Evolutionary conservation across 202 grass and related monocot species (phyloP), one percentile per base, ranked within the genome.

Genomic region (Brachypodium distachyon): DNA sequence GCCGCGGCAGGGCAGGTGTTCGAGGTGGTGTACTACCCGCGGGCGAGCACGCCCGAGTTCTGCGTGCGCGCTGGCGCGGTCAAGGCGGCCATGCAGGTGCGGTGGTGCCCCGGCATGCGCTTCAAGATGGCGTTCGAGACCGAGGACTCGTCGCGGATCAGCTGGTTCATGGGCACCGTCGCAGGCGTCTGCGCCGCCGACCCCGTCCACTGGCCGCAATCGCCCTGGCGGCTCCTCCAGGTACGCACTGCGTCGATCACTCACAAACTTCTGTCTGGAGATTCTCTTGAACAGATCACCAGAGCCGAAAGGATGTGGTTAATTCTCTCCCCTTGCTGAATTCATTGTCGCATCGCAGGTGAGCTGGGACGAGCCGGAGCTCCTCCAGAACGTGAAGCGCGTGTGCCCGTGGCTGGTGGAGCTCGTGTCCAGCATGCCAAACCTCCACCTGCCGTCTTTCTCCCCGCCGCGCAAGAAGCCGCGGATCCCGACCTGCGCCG

Each of bases 81-180:
- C 7, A 48, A 55, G 60, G 69, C 87, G 5, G 85, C 95, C 17
- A 81, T 92, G 89, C 73, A 86, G 63, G 85, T 90, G 28, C 85
- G 69, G 27, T 98, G 95, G 95, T 84, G 83, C 41, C 82, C 82
- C 0, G 89, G 91, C 34, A 90, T 87, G 89, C 83, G 95, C 32
- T 98, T 98, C 80, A 98, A 94, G 79, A 98, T 95, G 95, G 87
- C 95, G 26, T 98, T 98, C 74, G 95, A 98, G 78, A 95, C 95
- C 4, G 91, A 95, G 86, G 95, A 98, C 75, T 83, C 83, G 32
- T 95, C 91, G 16, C 82, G 91, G 84, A 92, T 98, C 71, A 98
- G 95, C 79, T 98, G 95, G 91, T 95, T 98, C 87, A 90, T 92
- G 95, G 95, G 95, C 53, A 92, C 87, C 41, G 38, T 98, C 66